Conservation (phyloP, 495 filamentous ascomycete species). For the Paragyromitra xinjiangensis region DNA sequence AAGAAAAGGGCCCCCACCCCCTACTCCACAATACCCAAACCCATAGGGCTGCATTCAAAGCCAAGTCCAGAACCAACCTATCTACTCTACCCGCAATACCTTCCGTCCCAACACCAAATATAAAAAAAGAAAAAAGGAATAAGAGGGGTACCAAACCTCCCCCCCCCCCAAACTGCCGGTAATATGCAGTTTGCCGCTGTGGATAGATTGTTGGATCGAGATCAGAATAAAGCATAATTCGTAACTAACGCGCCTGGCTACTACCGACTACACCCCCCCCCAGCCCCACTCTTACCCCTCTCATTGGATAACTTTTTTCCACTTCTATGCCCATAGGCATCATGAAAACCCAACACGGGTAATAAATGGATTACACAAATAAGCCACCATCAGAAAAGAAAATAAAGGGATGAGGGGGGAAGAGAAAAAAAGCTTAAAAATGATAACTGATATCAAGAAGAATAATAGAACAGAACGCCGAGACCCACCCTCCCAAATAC, state of each 20-base stretch:
- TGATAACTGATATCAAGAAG: not conserved
- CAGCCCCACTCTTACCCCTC: not conserved
- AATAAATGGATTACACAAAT: not conserved
- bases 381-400: not conserved
- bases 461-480: constrained; percentile 28
- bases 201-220: not conserved
- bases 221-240: not conserved
- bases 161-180: too few relatives aligned
- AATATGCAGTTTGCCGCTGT: too few relatives aligned
- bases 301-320: too few relatives aligned
- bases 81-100: too few relatives aligned
- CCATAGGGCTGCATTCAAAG: too few relatives aligned
- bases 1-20: too few relatives aligned
- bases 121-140: too few relatives aligned
- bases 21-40: too few relatives aligned
- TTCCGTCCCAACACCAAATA: too few relatives aligned
- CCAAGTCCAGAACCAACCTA: too few relatives aligned
- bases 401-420: not conserved
- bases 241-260: not conserved
- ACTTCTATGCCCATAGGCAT: not conserved
- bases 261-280: not conserved
- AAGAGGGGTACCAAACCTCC: too few relatives aligned
- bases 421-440: constrained; percentile 2
- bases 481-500: constrained; percentile 9
- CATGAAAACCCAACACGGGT: not conserved